These are phyloP conservation scores for Pyrenophora teres DNA, from an alignment of 2,329 filamentous ascomycete species.

Conservation along the genomic window DNA sequence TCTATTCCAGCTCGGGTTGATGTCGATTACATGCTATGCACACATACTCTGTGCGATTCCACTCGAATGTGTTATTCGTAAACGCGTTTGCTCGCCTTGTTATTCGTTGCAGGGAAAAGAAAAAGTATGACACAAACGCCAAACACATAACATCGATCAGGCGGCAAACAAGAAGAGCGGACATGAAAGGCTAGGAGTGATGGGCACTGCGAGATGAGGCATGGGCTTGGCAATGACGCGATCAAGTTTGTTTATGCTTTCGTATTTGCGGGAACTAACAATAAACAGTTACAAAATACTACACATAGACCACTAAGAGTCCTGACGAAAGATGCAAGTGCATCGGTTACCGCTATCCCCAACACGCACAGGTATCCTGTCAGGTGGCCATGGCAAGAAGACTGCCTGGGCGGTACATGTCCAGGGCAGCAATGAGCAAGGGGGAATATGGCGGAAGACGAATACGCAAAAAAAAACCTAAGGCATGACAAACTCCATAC, in stretches of 20 bases:
- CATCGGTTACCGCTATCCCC: conserved; percentile 25
- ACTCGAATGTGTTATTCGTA: too few species aligned
- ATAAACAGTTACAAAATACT: conserved; percentile 37
- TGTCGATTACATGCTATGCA: too few species aligned
- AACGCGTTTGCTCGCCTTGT: too few species aligned
- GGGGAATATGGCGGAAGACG: conserved; percentile 26
- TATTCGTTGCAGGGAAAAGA: too few species aligned
- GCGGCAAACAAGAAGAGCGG: too few species aligned
- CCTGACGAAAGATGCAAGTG: conserved; percentile 19
- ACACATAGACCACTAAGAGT: conserved; percentile 26
- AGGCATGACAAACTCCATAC: conserved; percentile 19
- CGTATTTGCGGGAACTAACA: conserved; percentile 13
- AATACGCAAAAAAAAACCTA: conserved; percentile 20
- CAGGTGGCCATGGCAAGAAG: conserved; percentile 4
- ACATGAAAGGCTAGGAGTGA: too few species aligned
- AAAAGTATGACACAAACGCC: too few species aligned
- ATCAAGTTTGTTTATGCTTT: neutral
- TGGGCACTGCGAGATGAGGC: neutral
- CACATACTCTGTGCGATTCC: too few species aligned
- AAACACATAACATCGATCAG: too few species aligned
- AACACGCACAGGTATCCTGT: conserved; percentile 26
- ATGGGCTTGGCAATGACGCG: neutral
- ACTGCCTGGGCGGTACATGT: conserved; percentile 18
- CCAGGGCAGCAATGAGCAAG: conserved; percentile 22
- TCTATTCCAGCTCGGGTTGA: too few species aligned